Evolutionary conservation across 2,329 filamentous ascomycete species (phyloP), one percentile per base, ranked within the genome.

Genomic region (Aspergillaceae sp.): DNA sequence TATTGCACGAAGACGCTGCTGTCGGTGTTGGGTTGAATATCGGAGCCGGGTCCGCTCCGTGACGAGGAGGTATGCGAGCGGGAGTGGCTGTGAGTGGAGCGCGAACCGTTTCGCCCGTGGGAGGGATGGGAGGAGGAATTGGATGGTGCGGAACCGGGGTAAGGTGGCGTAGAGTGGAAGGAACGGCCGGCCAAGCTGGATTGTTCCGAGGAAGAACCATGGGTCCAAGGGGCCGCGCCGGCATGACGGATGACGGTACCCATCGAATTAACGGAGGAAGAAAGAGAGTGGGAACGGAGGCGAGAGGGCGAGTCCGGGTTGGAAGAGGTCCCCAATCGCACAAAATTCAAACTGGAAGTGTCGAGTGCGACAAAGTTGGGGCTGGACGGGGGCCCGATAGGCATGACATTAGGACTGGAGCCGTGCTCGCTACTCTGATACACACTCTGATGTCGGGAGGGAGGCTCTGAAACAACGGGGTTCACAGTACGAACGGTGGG

Each of bases 201-300:
- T 34, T 54, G 60, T 40, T 64, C 65, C 3, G 62, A 61, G 30
- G 62, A 63, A 37, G 59, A 59, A 33, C 60, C 54, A 48, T 62
- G 60, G 29, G 63, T 58, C 60, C 62, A 68, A 43, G 56, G 59
- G 41, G 57, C 54, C n/a, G 58, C 58, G 44, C 60, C 58, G 46
- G 56, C 54, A 51, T 68, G 64, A 45, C 66, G 59, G 42, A 69
- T 67, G 4, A 67, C 68, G 5, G 68, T 71, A 42, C 67, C 67
- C 44, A 66, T 47, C 0, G 67, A 69, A 40, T 65, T 67, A 40
- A 65, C 61, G 8, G 67, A 69, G 8, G 67, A 69, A 4, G 66
- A 68, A 10, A 69, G 48, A 2, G 67, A 70, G 40, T 70, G 65
- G 0, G 68, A 66, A 11, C 61, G 59, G n/a, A 19, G 19, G 19